phyloP scores from a whole-genome alignment of 768 basidiomycete genomes.

The Leccinum fibrillosum region DNA sequence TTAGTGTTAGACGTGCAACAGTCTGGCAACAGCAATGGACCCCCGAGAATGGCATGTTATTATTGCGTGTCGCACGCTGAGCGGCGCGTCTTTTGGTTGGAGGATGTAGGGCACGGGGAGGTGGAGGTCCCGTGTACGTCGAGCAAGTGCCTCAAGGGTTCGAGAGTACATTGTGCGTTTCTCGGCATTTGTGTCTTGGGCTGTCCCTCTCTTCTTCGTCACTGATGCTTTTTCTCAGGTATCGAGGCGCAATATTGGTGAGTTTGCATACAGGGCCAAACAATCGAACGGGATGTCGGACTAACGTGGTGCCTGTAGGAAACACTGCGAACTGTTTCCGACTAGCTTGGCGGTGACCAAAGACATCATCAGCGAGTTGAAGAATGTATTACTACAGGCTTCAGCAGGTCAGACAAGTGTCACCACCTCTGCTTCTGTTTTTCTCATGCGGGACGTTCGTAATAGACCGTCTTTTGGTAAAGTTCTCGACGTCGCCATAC shows the following conservation, averaged over 20 bases:
- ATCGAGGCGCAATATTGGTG: constrained; percentile 30
- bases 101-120: constrained; percentile 20
- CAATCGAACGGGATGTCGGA: neutral
- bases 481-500: constrained; percentile 33
- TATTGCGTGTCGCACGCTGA: constrained; percentile 29
- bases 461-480: constrained; percentile 27
- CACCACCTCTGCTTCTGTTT: neutral
- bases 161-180: constrained; percentile 25
- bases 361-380: constrained; percentile 16
- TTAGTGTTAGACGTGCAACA: constrained; percentile 19
- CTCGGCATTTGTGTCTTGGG: neutral
- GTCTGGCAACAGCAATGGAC: neutral
- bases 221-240: constrained; percentile 16
- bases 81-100: constrained; percentile 29
- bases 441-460: neutral
- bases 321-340: constrained; percentile 31
- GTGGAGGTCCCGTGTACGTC: constrained; percentile 23
- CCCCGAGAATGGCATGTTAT: constrained; percentile 9
- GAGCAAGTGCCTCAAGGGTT: constrained; percentile 12
- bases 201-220: neutral
- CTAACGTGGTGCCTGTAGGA: constrained; percentile 13
- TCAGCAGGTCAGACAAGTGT: constrained; percentile 23
- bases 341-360: constrained; percentile 21
- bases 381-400: constrained; percentile 24
- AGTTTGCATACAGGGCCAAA: neutral